Evolutionary conservation across 192 early-diverging fungal species (phyloP), one percentile per base, ranked within the genome.

Genomic region (Linnemannia schmuckeri): DNA sequence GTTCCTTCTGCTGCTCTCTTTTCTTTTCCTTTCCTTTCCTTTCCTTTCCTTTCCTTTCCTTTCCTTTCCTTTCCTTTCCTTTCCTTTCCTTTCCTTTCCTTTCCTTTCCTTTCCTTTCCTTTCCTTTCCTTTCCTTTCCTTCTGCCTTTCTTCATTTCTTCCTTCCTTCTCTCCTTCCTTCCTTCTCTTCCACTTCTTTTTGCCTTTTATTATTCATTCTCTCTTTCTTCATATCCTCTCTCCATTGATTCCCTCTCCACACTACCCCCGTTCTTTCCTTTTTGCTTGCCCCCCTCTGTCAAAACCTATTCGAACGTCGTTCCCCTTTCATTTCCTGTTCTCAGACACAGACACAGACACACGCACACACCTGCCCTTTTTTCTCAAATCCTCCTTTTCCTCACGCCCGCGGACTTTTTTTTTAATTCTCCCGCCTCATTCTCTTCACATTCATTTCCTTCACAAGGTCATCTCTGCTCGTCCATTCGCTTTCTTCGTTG

Each of bases 221-320:
- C 33, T 46, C 40, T 35, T 38, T 18, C 35, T 38, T n/a, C 37
- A 47, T 52, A 35, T 55, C n/a, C 22, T 17, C n/a, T 22, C n/a
- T 38, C 38, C 30, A 20, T 27, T 47, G 37, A 38, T 17, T 17
- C 24, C 0, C 42, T 22, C 20, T 27, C 37, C 73, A 73, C 52
- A 27, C 44, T 72, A 8, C 49, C 46, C 13, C 30, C 37, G 15
- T 33, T 57, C 71, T 41, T 15, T 47, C 70, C 9, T n/a, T n/a
- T 66, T 10, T 70, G 10, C 37, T 12, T 69, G 3, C 38, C 27
- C 17, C 33, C 41, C 42, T 18, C 20, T 30, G 44, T 7, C 37
- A 38, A 5, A 41, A 22, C 38, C 40, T 42, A 72, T 72, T 72
- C 38, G 70, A 61, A 55, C 74, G 15, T 79, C 40, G 71, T 30